Evolutionary conservation across 306 rosid species (phyloP).

Genomic region (Coriaria nepalensis): DNA sequence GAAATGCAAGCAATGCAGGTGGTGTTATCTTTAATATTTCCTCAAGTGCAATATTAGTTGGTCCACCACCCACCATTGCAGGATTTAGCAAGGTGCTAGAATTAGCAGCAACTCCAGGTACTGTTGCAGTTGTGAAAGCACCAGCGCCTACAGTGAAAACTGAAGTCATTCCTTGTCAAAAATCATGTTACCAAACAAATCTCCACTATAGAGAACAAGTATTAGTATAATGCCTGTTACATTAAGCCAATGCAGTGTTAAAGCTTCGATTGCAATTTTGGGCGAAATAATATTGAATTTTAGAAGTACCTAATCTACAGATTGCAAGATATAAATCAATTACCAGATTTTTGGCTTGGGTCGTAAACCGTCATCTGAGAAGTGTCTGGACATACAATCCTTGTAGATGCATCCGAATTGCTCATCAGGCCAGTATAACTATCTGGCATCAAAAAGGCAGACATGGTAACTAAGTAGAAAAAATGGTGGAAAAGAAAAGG

Average conservation of each 20-base stretch:
- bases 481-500: neutral
- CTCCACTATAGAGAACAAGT: too few relatives aligned
- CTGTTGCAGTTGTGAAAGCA: slow-evolving; percentile 16
- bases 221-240: too few relatives aligned
- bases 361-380: slow-evolving; percentile 76
- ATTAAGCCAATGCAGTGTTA: too few relatives aligned
- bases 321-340: neutral
- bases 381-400: slow-evolving; percentile 67
- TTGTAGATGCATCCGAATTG: slow-evolving; percentile 35
- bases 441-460: slow-evolving; percentile 31
- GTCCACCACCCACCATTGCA: slow-evolving; percentile 33
- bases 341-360: slow-evolving; percentile 74
- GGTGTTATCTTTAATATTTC: slow-evolving; percentile 82
- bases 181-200: too few relatives aligned
- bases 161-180: neutral
- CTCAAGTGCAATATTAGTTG: slow-evolving; percentile 46
- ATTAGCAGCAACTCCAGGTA: slow-evolving; percentile 20
- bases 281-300: neutral
- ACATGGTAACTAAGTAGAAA: neutral
- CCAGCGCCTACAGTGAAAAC: slow-evolving; percentile 20
- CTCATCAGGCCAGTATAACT: slow-evolving; percentile 23
- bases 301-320: neutral
- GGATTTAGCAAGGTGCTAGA: slow-evolving; percentile 26
- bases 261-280: neutral
- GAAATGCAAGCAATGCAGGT: slow-evolving; percentile 65